Conservation (phyloP, 1,284 basidiomycete species). For the Trichosporon coremiiforme region DNA sequence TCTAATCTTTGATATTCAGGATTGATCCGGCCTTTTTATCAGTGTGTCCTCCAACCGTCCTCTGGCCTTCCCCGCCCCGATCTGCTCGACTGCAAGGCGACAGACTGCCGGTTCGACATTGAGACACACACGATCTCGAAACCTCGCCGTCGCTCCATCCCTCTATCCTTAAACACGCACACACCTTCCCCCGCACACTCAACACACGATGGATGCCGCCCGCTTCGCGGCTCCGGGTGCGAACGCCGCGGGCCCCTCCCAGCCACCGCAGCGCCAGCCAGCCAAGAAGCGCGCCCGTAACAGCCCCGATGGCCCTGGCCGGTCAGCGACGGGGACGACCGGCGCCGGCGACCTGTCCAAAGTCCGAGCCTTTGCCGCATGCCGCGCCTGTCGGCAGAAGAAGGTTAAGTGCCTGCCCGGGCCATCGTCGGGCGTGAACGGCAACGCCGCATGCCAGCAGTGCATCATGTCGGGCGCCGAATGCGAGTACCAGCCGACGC, state of each 20-base stretch:
- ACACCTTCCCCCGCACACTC: not conserved
- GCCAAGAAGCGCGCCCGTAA: constrained; percentile 16
- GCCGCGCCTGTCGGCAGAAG: constrained; percentile 47
- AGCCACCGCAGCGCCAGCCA: constrained; percentile 9
- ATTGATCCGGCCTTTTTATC: not conserved
- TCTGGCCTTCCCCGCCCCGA: not conserved
- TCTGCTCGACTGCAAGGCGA: too few species aligned
- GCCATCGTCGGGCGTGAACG: constrained; percentile 23
- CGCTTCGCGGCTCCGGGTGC: constrained; percentile 17
- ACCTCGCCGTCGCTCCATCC: not conserved
- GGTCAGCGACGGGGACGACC: not conserved
- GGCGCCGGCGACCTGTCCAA: constrained; percentile 39
- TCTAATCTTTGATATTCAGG: constrained; percentile 20
- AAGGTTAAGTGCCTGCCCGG: constrained; percentile 53
- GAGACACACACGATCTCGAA: not conserved
- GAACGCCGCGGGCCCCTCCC: constrained; percentile 19
- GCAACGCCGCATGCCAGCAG: constrained; percentile 44
- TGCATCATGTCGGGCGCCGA: constrained; percentile 44
- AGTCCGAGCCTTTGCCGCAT: constrained; percentile 51
- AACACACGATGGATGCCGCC: constrained; percentile 12
- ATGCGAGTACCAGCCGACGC: constrained; percentile 52
- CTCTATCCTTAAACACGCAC: not conserved
- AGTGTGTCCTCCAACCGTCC: not conserved
- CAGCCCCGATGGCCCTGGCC: constrained; percentile 5
- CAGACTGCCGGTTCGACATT: too few species aligned